Conservation (phyloP, 345 rosid species). For the Xanthoceras sorbifolium region DNA sequence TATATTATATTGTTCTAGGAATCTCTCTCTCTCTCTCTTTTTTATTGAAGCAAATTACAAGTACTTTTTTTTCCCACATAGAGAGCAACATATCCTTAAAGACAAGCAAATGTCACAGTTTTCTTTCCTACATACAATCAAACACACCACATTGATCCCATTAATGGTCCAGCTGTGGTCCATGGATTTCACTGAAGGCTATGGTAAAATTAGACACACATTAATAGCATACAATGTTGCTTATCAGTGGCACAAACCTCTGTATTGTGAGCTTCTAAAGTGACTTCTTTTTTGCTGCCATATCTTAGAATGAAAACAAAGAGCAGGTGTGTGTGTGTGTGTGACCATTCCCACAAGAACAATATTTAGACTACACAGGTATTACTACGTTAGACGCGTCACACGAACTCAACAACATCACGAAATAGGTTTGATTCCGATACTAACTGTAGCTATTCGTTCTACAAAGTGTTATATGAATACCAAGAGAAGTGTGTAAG, state of each 20-base stretch:
- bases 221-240: background rate
- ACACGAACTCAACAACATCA: no score
- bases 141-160: conserved; percentile 10
- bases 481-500: background rate
- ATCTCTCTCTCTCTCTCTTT: background rate
- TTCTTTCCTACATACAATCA: background rate
- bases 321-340: background rate
- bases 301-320: background rate
- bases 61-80: background rate
- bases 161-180: conserved; percentile 12
- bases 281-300: background rate
- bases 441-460: no score
- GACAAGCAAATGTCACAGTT: background rate
- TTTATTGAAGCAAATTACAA: background rate
- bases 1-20: background rate
- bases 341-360: no score
- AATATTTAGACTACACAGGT: no score
- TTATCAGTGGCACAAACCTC: background rate
- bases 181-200: background rate
- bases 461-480: background rate
- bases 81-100: background rate
- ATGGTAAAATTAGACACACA: background rate
- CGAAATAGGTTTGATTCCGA: no score
- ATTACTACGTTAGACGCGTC: background rate
- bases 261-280: background rate